Evolutionary conservation across 148 eudicot species (phyloP).

Genomic region (Amaranthus hypochondriacus): DNA sequence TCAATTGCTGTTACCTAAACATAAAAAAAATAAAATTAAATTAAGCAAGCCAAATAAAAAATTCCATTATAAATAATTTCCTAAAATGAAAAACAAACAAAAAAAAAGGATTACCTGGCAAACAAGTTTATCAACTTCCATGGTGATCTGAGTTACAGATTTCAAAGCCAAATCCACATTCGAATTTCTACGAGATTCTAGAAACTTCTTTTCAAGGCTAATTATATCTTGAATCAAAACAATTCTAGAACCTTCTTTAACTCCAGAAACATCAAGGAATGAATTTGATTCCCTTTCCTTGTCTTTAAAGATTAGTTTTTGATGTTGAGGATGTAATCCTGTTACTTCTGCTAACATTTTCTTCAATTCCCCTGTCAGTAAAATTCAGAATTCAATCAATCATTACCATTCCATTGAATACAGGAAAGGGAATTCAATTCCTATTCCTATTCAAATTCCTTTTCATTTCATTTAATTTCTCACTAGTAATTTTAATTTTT

Average conservation of each 20-base stretch:
- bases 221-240: conserved; percentile 46
- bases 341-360: conserved; percentile 49
- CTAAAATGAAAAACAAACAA: neutral
- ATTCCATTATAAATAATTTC: neutral
- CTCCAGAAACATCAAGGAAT: conserved; percentile 63
- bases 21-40: neutral
- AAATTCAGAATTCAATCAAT: neutral
- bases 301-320: conserved; percentile 63
- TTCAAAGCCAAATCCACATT: conserved; percentile 46
- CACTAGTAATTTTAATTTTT: neutral
- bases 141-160: conserved; percentile 48
- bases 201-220: conserved; percentile 40
- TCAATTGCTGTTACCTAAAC: conserved; percentile 56
- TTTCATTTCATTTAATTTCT: too few species aligned
- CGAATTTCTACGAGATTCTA: conserved; percentile 39
- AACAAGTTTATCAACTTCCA: conserved; percentile 62
- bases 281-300: conserved; percentile 64
- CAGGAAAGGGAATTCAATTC: neutral
- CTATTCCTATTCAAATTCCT: neutral
- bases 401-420: neutral
- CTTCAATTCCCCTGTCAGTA: conserved; percentile 65
- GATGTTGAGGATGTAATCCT: conserved; percentile 59
- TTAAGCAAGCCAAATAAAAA: neutral
- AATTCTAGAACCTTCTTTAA: conserved; percentile 67
- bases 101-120: conserved; percentile 37